These are phyloP conservation scores for Euphrasia arctica DNA, from an alignment of 305 asterid genomes.

Conservation along the genomic window DNA sequence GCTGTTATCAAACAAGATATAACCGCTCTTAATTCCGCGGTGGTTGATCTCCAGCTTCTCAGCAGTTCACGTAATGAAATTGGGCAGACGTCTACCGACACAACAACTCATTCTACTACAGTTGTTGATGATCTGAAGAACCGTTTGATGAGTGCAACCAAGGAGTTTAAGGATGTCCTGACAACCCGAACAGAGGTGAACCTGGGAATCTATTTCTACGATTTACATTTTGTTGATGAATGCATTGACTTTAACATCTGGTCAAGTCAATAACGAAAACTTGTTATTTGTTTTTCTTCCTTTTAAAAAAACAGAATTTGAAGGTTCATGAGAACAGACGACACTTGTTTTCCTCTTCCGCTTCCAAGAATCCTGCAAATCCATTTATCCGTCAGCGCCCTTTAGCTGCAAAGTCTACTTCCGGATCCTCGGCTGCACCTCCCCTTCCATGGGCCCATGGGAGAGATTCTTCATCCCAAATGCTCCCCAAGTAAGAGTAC, in stretches of 20 bases:
- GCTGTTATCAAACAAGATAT: slow-evolving; percentile 82
- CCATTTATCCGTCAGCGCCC: slow-evolving; percentile 91
- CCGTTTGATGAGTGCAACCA: slow-evolving; percentile 79
- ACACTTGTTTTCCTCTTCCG: slow-evolving; percentile 65
- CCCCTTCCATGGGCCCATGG: slow-evolving; percentile 54
- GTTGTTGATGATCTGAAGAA: slow-evolving; percentile 87
- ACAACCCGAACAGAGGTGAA: slow-evolving; percentile 86
- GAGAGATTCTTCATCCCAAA: slow-evolving; percentile 35
- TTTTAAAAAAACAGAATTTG: slow-evolving; percentile 48
- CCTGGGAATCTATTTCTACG: slow-evolving; percentile 21
- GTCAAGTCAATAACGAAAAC: slow-evolving; percentile 12
- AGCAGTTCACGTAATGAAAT: slow-evolving; percentile 54
- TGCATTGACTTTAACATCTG: slow-evolving; percentile 11
- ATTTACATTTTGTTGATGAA: slow-evolving; percentile 25
- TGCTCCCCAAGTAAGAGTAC: slow-evolving; percentile 35
- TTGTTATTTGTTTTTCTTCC: background rate
- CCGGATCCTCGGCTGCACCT: slow-evolving; percentile 39
- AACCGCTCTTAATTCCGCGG: slow-evolving; percentile 76
- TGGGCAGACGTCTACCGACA: slow-evolving; percentile 59
- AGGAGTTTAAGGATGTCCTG: slow-evolving; percentile 85
- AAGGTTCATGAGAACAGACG: slow-evolving; percentile 83
- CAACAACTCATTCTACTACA: slow-evolving; percentile 66
- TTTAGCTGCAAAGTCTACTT: slow-evolving; percentile 50
- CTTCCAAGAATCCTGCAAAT: slow-evolving; percentile 61
- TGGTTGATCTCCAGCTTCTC: slow-evolving; percentile 72